Percentiles rank a stretch among this genome's conserved stretches.
Conservation (phyloP, 140 eudicot genomes). For the Bidens hawaiensis region DNA sequence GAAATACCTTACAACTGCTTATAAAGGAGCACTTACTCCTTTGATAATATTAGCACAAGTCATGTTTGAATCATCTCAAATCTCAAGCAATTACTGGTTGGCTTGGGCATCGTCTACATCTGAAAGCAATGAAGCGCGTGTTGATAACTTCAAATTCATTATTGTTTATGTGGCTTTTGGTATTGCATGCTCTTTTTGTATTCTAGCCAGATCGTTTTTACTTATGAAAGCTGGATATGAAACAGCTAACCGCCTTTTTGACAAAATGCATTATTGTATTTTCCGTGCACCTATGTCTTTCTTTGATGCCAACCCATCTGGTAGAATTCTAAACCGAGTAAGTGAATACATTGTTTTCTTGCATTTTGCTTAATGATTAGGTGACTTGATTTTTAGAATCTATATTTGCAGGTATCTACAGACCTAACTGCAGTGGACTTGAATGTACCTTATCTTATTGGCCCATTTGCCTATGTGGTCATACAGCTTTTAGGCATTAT, state of each 20-base stretch:
- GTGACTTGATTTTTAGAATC: not conserved
- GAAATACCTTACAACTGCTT: conserved; percentile 80
- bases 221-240: conserved; percentile 55
- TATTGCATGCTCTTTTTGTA: conserved; percentile 58
- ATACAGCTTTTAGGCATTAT: conserved; percentile 60
- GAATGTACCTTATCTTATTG: conserved; percentile 39
- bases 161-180: conserved; percentile 57
- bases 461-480: conserved; percentile 37
- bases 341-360: conserved; percentile 13
- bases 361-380: not conserved
- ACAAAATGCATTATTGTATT: conserved; percentile 67
- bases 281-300: conserved; percentile 97
- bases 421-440: conserved; percentile 72
- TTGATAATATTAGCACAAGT: conserved; percentile 53
- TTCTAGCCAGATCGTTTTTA: conserved; percentile 50
- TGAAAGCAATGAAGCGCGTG: conserved; percentile 24
- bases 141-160: conserved; percentile 30
- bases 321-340: conserved; percentile 79
- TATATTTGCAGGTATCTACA: conserved; percentile 58
- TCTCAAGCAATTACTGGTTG: conserved; percentile 90
- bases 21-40: conserved; percentile 70
- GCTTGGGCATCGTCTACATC: conserved; percentile 87
- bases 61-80: conserved; percentile 56
- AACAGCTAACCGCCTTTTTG: conserved; percentile 65
- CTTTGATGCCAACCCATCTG: conserved; percentile 96